phyloP scores from a whole-genome alignment of 768 basidiomycete species.

The Panellus pusillus region DNA sequence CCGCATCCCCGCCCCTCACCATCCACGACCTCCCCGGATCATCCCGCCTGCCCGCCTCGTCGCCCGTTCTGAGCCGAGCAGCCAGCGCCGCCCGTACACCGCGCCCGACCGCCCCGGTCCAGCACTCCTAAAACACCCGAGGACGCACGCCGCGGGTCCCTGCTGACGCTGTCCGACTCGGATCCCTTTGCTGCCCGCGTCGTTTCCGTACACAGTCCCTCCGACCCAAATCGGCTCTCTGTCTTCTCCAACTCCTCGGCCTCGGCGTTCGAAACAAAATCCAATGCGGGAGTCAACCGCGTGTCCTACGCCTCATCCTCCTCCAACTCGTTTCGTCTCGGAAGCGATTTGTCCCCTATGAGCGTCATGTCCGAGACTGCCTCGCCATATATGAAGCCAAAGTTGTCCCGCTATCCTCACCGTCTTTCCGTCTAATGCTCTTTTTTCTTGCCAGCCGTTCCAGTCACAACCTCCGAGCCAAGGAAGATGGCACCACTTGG shows the following conservation, averaged over 20 bases:
- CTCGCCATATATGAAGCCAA: slow-evolving; percentile 16
- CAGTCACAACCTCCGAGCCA: slow-evolving; percentile 18
- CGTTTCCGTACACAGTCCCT: slow-evolving; percentile 41
- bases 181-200: slow-evolving; percentile 64
- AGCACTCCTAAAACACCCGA: slow-evolving; percentile 54
- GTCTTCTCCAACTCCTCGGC: slow-evolving; percentile 53
- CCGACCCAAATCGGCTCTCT: slow-evolving; percentile 51
- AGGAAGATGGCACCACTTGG: slow-evolving; percentile 5
- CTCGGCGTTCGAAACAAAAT: slow-evolving; percentile 45
- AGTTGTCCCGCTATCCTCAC: slow-evolving; percentile 13
- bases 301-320: slow-evolving; percentile 61
- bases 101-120: slow-evolving; percentile 43
- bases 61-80: slow-evolving; percentile 16
- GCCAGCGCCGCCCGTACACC: slow-evolving; percentile 16
- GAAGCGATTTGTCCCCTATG: slow-evolving; percentile 29
- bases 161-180: slow-evolving; percentile 60
- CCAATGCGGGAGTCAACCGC: slow-evolving; percentile 44
- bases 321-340: slow-evolving; percentile 46
- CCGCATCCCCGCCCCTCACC: slow-evolving; percentile 42
- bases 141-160: slow-evolving; percentile 45
- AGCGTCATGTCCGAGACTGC: slow-evolving; percentile 13
- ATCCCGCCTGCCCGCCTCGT: slow-evolving; percentile 12
- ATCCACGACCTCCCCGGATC: slow-evolving; percentile 46
- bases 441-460: slow-evolving; percentile 18
- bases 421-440: neutral